phyloP scores from a whole-genome alignment of 805 yeast species.

The Blastobotrys mokoenaii region DNA sequence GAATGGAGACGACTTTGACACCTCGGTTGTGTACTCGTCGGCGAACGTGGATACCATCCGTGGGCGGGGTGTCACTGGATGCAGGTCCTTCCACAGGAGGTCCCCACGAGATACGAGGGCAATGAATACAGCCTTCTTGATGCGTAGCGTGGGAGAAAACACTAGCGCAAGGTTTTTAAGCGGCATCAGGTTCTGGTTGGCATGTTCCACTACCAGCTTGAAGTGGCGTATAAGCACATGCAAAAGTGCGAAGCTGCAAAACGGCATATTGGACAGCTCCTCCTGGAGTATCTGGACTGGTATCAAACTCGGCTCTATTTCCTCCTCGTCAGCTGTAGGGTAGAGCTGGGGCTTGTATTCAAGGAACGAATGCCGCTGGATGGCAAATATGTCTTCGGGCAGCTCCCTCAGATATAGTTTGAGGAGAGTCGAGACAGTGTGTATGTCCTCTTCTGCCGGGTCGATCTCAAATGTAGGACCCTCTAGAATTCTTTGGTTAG shows the following conservation, averaged over 20 bases:
- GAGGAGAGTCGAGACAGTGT: slow-evolving; percentile 25
- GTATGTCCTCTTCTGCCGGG: slow-evolving; percentile 21
- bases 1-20: background rate
- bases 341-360: slow-evolving; percentile 3
- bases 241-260: slow-evolving; percentile 18
- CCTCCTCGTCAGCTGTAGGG: background rate
- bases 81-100: slow-evolving; percentile 12
- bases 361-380: slow-evolving; percentile 5
- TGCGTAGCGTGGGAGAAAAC: slow-evolving; percentile 26
- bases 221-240: slow-evolving; percentile 23
- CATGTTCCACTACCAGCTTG: slow-evolving; percentile 13
- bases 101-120: slow-evolving; percentile 17
- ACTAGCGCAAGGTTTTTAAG: slow-evolving; percentile 23
- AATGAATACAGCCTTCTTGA: slow-evolving; percentile 17
- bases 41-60: background rate
- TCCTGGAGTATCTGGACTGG: slow-evolving; percentile 13
- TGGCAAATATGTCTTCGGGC: slow-evolving; percentile 22
- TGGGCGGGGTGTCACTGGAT: slow-evolving; percentile 3
- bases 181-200: slow-evolving; percentile 23
- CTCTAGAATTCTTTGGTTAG: slow-evolving; percentile 3
- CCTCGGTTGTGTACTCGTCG: background rate
- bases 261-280: slow-evolving; percentile 12
- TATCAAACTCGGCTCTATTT: background rate
- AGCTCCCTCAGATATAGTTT: slow-evolving; percentile 24
- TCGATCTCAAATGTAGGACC: slow-evolving; percentile 16